These are phyloP conservation scores for Lablab purpureus DNA, from an alignment of 306 rosid species.

Conservation along the genomic window DNA sequence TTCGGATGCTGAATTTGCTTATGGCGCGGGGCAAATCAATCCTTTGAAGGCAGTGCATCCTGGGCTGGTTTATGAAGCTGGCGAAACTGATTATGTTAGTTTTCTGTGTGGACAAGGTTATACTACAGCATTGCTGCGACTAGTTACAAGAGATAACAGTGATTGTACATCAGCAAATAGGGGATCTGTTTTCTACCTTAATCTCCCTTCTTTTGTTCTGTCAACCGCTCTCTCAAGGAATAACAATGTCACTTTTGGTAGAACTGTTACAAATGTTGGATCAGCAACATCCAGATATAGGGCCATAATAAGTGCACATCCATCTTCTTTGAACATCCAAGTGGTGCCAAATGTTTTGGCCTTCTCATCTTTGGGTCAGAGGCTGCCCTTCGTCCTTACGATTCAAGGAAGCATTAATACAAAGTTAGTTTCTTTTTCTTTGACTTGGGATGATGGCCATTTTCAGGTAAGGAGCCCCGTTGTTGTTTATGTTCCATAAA, in stretches of 20 bases:
- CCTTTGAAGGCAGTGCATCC: neutral
- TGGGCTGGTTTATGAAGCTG: neutral
- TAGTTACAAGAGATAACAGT: neutral
- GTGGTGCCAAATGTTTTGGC: neutral
- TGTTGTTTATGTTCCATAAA: neutral
- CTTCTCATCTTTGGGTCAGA: neutral
- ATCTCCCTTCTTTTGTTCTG: neutral
- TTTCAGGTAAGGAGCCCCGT: neutral
- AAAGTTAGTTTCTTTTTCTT: neutral
- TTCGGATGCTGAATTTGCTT: neutral
- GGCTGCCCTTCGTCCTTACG: neutral
- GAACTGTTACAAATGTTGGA: slow-evolving; percentile 5
- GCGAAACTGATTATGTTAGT: neutral
- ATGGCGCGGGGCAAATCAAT: neutral
- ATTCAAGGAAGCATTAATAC: neutral
- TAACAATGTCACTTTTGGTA: neutral
- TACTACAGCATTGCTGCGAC: neutral
- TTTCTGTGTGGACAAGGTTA: neutral
- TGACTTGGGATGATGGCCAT: neutral
- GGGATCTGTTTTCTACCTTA: neutral
- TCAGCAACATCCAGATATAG: neutral
- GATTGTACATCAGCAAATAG: neutral
- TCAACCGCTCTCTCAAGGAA: neutral
- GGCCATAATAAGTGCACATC: neutral
- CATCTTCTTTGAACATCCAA: neutral